These are phyloP conservation scores for Daldinia childiae DNA, from an alignment of 495 filamentous ascomycete genomes.

Conservation along the genomic window DNA sequence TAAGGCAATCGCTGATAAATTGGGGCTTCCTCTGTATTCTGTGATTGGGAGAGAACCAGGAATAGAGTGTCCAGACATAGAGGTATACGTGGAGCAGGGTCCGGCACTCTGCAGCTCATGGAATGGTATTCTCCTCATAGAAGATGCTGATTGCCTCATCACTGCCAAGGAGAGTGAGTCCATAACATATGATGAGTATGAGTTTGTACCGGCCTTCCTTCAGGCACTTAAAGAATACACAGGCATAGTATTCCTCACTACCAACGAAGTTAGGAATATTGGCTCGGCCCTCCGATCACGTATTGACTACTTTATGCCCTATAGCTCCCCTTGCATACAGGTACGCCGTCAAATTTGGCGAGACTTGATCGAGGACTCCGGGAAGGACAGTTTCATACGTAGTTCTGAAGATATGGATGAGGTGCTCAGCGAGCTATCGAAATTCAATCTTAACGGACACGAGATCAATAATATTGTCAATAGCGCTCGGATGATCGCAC, in stretches of 20 bases:
- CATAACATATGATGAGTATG: constrained; percentile 32
- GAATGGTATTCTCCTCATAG: constrained; percentile 65
- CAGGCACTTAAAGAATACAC: constrained; percentile 61
- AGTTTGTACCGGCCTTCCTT: constrained; percentile 45
- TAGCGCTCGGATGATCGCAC: constrained; percentile 40
- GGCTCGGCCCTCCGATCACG: constrained; percentile 62
- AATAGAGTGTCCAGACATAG: too few species aligned
- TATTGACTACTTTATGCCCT: constrained; percentile 61
- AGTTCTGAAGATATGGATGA: background rate
- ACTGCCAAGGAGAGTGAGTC: constrained; percentile 59
- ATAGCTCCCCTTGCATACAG: constrained; percentile 52
- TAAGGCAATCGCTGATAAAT: constrained; percentile 60
- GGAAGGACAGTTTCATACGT: background rate
- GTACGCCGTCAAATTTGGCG: constrained; percentile 48
- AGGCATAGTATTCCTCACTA: constrained; percentile 69
- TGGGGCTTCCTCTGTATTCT: constrained; percentile 57
- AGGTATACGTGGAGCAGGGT: too few species aligned
- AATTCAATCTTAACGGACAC: constrained; percentile 52
- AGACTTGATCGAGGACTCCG: constrained; percentile 41
- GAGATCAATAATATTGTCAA: constrained; percentile 65
- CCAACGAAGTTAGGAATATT: constrained; percentile 59
- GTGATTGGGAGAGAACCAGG: constrained; percentile 50
- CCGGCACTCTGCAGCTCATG: constrained; percentile 51
- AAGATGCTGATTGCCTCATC: constrained; percentile 74
- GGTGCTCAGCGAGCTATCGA: constrained; percentile 50